These are phyloP conservation scores for Lagenaria siceraria DNA, from an alignment of 306 rosid species.

Conservation along the genomic window DNA sequence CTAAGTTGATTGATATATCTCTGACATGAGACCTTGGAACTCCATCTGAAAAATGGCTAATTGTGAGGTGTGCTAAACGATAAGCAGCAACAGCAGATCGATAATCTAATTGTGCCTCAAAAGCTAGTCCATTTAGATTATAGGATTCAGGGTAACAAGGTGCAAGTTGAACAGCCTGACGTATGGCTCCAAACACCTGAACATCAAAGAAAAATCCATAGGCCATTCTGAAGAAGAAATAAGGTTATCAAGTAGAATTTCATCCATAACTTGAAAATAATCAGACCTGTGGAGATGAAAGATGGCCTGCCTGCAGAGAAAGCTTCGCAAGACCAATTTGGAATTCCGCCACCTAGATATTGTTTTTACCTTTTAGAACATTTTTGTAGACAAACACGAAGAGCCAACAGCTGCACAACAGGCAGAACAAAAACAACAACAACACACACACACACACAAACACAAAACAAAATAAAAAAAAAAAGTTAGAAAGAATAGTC, in stretches of 20 bases:
- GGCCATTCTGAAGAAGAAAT: background rate
- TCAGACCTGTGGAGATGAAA: conserved; percentile 74
- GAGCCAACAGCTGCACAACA: background rate
- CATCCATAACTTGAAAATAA: conserved; percentile 13
- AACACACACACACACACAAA: background rate
- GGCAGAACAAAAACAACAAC: background rate
- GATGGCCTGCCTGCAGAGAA: conserved; percentile 66
- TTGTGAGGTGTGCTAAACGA: conserved; percentile 56
- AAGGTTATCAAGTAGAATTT: background rate
- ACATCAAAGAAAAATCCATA: conserved; percentile 11
- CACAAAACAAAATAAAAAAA: background rate
- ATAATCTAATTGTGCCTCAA: conserved; percentile 68
- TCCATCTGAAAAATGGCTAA: conserved; percentile 22
- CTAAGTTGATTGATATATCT: conserved; percentile 72
- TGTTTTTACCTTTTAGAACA: background rate
- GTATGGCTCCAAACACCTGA: conserved; percentile 85
- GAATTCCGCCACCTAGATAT: conserved; percentile 62
- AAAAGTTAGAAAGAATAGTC: background rate
- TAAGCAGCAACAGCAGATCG: conserved; percentile 59
- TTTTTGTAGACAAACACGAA: background rate
- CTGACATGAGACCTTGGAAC: conserved; percentile 32
- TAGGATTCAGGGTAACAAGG: conserved; percentile 84
- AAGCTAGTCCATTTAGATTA: conserved; percentile 72
- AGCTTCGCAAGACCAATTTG: conserved; percentile 90
- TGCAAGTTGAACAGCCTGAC: conserved; percentile 75